A percentile compares a stretch with the other conserved stretches of the same genome.
Evolutionary conservation across 805 yeast species (phyloP).

Genomic region (Candida anglica): DNA sequence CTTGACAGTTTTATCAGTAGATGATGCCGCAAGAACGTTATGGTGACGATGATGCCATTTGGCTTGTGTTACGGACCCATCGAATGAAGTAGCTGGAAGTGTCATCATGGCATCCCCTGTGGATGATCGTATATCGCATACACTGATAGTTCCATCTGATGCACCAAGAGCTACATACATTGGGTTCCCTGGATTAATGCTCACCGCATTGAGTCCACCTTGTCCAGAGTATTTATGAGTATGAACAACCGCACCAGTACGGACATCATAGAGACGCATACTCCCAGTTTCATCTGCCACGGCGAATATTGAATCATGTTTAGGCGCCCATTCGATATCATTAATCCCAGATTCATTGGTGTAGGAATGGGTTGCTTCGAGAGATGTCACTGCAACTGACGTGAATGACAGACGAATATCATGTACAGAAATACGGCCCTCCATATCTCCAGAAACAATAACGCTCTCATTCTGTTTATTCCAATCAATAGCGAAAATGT

Average conservation of each 20-base stretch:
- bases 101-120: conserved; percentile 7
- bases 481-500: conserved; percentile 76
- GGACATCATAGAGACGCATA: conserved; percentile 50
- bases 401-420: conserved; percentile 49
- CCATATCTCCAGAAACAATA: conserved; percentile 57
- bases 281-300: conserved; percentile 63
- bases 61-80: conserved; percentile 56
- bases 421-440: conserved; percentile 63
- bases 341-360: conserved; percentile 53
- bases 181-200: conserved; percentile 55
- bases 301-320: conserved; percentile 58
- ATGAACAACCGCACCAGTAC: conserved; percentile 23
- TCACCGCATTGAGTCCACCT: conserved; percentile 53
- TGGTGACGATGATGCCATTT: conserved; percentile 67
- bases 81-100: conserved; percentile 24
- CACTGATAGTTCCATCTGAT: conserved; percentile 46
- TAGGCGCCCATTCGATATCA: conserved; percentile 65
- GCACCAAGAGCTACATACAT: conserved; percentile 67
- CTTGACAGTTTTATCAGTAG: conserved; percentile 61
- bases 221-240: conserved; percentile 8
- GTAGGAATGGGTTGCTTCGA: background rate
- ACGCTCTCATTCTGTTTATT: conserved; percentile 58
- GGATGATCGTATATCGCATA: conserved; percentile 78
- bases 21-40: conserved; percentile 58
- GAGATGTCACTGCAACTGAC: conserved; percentile 13